Evolutionary conservation across 805 yeast genomes (phyloP).

Genomic region (Kockiozyma suomiensis): DNA sequence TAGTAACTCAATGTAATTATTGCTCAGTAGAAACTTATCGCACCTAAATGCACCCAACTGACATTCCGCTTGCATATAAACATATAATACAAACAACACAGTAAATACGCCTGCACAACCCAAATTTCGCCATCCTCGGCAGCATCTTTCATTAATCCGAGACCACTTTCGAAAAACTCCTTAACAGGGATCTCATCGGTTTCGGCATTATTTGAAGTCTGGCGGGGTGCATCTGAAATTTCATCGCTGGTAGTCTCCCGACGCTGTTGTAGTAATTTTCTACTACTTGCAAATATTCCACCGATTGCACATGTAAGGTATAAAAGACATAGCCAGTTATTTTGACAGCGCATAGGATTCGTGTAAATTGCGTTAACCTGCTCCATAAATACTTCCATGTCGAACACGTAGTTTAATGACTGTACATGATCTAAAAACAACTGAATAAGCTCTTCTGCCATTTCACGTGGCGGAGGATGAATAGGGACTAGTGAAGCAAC

Average conservation of each 20-base stretch:
- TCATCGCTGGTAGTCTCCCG: conserved; percentile 15
- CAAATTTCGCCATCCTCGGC: conserved; percentile 49
- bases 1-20: too few relatives aligned
- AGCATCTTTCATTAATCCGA: conserved; percentile 40
- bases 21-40: neutral
- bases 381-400: conserved; percentile 41
- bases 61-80: conserved; percentile 45
- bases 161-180: conserved; percentile 45
- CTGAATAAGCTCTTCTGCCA: conserved; percentile 42
- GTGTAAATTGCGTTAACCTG: conserved; percentile 42
- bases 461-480: conserved; percentile 41
- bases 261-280: conserved; percentile 30
- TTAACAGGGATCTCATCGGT: conserved; percentile 36
- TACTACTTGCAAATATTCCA: conserved; percentile 44
- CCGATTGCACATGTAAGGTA: conserved; percentile 49
- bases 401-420: conserved; percentile 46
- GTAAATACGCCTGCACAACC: conserved; percentile 48
- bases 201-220: neutral
- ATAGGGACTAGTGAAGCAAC: conserved; percentile 35
- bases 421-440: conserved; percentile 47
- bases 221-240: too few relatives aligned
- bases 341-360: conserved; percentile 39
- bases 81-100: conserved; percentile 48
- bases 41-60: conserved; percentile 52
- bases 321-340: conserved; percentile 42